Conservation (phyloP, 495 filamentous ascomycete genomes). For the Gamarada debralockiae region DNA sequence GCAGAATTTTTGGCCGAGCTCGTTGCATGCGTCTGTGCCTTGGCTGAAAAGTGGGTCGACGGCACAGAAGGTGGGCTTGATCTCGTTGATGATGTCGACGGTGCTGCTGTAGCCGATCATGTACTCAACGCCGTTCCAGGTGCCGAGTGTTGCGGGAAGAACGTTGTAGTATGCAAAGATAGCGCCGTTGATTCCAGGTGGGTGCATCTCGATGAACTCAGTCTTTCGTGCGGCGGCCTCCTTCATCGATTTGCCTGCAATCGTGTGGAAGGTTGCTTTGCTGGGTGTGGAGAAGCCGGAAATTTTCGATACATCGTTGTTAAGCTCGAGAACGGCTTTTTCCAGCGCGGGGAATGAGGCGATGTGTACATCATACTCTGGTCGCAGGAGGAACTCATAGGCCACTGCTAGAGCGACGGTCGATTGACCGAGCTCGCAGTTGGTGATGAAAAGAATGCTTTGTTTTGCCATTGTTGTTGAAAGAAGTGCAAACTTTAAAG, state of each 20-base stretch:
- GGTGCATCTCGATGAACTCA: slow-evolving; percentile 13
- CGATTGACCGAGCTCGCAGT: slow-evolving; percentile 51
- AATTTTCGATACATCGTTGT: background rate
- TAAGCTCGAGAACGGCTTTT: slow-evolving; percentile 28
- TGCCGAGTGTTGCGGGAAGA: slow-evolving; percentile 30
- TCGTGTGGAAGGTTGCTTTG: slow-evolving; percentile 32
- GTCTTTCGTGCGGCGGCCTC: slow-evolving; percentile 36
- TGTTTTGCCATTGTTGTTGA: background rate
- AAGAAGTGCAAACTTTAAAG: too few relatives aligned
- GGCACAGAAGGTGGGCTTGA: slow-evolving; percentile 40
- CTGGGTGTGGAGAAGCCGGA: background rate
- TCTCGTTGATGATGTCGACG: slow-evolving; percentile 36
- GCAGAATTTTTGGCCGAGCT: slow-evolving; percentile 29
- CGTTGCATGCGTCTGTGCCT: slow-evolving; percentile 43
- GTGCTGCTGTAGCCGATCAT: slow-evolving; percentile 41
- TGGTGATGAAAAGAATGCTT: slow-evolving; percentile 46
- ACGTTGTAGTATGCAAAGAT: slow-evolving; percentile 34
- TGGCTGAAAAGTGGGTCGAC: slow-evolving; percentile 48
- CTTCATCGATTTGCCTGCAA: slow-evolving; percentile 37
- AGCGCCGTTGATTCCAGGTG: slow-evolving; percentile 35
- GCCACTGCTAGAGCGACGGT: slow-evolving; percentile 50
- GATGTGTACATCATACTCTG: slow-evolving; percentile 45
- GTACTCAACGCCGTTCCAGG: slow-evolving; percentile 47
- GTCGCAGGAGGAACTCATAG: slow-evolving; percentile 41
- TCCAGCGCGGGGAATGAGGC: slow-evolving; percentile 44